phyloP scores from a whole-genome alignment of 805 yeast species.

The Allodekkera sacchari region DNA sequence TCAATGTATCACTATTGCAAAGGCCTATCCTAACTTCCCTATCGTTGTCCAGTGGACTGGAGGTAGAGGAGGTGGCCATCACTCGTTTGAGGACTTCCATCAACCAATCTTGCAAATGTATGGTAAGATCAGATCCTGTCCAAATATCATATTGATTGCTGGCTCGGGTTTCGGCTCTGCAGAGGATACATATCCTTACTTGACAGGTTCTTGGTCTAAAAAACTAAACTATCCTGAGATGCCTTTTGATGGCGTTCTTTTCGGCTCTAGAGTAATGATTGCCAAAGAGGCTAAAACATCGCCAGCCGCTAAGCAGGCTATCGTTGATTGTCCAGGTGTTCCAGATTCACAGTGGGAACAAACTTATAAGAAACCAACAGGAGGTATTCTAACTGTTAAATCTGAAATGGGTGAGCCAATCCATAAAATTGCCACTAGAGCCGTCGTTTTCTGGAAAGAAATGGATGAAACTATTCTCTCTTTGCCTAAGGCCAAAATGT shows the following conservation, averaged over 20 bases:
- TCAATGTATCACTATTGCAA: constrained; percentile 83
- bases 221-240: constrained; percentile 86
- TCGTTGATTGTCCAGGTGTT: constrained; percentile 87
- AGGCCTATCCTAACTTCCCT: constrained; percentile 94
- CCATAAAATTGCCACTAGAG: constrained; percentile 97
- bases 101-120: constrained; percentile 95
- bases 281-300: constrained; percentile 95
- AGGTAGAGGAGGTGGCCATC: constrained; percentile 99
- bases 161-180: constrained; percentile 99
- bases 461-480: constrained; percentile 89
- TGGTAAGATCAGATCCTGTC: constrained; percentile 82
- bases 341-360: constrained; percentile 85
- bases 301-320: constrained; percentile 86
- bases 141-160: constrained; percentile 85
- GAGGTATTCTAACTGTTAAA: constrained; percentile 92
- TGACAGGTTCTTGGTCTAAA: constrained; percentile 95
- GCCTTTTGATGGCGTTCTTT: constrained; percentile 97
- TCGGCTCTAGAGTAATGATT: constrained; percentile 95
- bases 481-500: constrained; percentile 80
- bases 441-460: constrained; percentile 96
- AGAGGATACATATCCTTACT: constrained; percentile 94
- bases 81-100: constrained; percentile 98
- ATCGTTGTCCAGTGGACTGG: constrained; percentile 99
- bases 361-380: constrained; percentile 90
- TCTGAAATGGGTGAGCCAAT: constrained; percentile 99